Conservation (phyloP, 345 rosid genomes). For the Triadica sebifera region DNA sequence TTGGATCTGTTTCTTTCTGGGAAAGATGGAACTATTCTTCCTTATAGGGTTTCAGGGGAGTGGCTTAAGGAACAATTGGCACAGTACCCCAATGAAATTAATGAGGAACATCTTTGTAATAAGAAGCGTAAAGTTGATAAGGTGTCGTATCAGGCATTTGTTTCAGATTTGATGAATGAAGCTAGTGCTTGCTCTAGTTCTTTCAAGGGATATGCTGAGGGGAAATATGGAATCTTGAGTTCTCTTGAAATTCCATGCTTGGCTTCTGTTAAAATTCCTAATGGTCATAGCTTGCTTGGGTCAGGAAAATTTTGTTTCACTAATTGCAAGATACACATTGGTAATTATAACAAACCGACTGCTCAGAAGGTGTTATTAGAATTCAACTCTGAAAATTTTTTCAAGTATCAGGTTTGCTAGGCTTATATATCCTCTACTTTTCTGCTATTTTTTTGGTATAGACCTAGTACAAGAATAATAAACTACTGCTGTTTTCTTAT, state of each 20-base stretch:
- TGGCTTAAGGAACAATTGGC: conserved; percentile 9
- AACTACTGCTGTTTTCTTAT: background rate
- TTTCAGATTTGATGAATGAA: conserved; percentile 21
- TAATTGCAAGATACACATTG: conserved; percentile 30
- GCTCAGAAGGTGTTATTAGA: conserved; percentile 49
- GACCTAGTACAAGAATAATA: conserved; percentile 1
- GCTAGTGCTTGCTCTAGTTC: conserved; percentile 11
- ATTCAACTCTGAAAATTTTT: conserved; percentile 38
- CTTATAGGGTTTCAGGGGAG: conserved; percentile 22
- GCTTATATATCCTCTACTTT: background rate
- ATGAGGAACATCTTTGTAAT: conserved; percentile 34
- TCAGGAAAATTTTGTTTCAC: conserved; percentile 44
- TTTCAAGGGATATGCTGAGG: conserved; percentile 9
- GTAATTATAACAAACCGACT: conserved; percentile 28
- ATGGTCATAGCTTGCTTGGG: conserved; percentile 22
- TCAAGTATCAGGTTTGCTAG: conserved; percentile 47
- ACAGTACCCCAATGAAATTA: conserved; percentile 10
- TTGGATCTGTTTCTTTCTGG: conserved; percentile 62
- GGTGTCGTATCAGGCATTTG: conserved; percentile 18
- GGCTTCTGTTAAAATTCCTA: conserved; percentile 45
- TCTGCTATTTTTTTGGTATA: background rate
- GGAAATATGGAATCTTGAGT: conserved; percentile 19
- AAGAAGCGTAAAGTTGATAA: conserved; percentile 50
- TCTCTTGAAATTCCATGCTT: conserved; percentile 49
- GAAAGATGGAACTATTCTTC: conserved; percentile 36